Evolutionary conservation across 768 basidiomycete genomes (phyloP).

Genomic region (Termitomyces sp.): DNA sequence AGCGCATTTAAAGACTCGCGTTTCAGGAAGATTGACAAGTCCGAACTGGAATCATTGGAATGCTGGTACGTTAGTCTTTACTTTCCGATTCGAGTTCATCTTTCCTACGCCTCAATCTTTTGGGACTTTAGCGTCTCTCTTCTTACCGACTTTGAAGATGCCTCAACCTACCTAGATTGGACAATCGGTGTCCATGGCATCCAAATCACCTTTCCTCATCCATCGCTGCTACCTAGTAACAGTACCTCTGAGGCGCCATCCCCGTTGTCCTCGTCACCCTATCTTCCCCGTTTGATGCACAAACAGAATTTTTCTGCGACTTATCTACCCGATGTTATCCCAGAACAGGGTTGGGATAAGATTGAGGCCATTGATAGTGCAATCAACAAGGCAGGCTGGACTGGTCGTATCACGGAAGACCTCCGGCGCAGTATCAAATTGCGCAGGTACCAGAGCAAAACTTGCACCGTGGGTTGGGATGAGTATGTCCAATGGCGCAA

Average conservation of each 20-base stretch:
- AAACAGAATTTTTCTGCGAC: conserved; percentile 76
- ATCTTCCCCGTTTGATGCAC: conserved; percentile 50
- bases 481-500: conserved; percentile 78
- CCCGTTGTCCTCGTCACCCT: conserved; percentile 63
- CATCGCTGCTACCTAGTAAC: conserved; percentile 47
- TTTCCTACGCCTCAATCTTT: neutral
- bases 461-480: conserved; percentile 65
- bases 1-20: conserved; percentile 89
- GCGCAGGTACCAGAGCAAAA: conserved; percentile 78
- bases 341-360: conserved; percentile 93
- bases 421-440: conserved; percentile 72
- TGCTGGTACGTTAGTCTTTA: conserved; percentile 65
- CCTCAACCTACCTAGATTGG: conserved; percentile 87
- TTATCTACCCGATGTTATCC: conserved; percentile 90
- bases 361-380: conserved; percentile 88
- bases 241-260: conserved; percentile 62
- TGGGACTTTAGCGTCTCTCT: conserved; percentile 71
- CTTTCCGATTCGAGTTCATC: conserved; percentile 4
- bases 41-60: conserved; percentile 77
- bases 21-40: conserved; percentile 74
- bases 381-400: conserved; percentile 92
- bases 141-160: conserved; percentile 90
- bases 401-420: conserved; percentile 77
- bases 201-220: conserved; percentile 82
- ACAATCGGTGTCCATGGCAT: conserved; percentile 91